phyloP scores from a whole-genome alignment of 2,329 filamentous ascomycete species.

The Fusarium brachygibbosum region DNA sequence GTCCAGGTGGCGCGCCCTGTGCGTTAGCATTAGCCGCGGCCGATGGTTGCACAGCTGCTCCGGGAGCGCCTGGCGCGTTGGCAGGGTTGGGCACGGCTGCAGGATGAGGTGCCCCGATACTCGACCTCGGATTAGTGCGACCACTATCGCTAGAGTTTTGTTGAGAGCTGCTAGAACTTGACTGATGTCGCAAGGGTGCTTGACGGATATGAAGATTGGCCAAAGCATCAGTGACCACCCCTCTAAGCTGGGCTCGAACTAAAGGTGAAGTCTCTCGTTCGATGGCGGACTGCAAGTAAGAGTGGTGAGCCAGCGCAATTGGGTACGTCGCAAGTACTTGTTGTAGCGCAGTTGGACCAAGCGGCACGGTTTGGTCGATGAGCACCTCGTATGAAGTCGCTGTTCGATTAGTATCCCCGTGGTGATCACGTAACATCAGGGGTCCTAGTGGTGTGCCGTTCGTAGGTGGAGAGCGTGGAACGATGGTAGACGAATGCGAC shows the following conservation, averaged over 20 bases:
- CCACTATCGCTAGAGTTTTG: constrained; percentile 15
- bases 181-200: constrained; percentile 45
- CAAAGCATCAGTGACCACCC: constrained; percentile 63
- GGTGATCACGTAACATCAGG: constrained; percentile 45
- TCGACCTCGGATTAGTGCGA: constrained; percentile 19
- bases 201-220: constrained; percentile 63
- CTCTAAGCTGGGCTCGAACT: constrained; percentile 63
- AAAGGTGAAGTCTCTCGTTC: constrained; percentile 65
- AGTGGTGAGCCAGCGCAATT: constrained; percentile 62
- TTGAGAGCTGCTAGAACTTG: constrained; percentile 17
- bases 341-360: constrained; percentile 63
- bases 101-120: constrained; percentile 6
- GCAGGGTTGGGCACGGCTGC: constrained; percentile 10
- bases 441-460: constrained; percentile 26
- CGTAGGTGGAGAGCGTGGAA: constrained; percentile 23
- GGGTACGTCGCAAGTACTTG: constrained; percentile 63
- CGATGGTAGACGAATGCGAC: constrained; percentile 16
- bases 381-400: constrained; percentile 62
- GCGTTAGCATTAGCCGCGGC: constrained; percentile 30
- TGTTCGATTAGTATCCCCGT: constrained; percentile 50
- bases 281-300: constrained; percentile 65
- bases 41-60: constrained; percentile 26
- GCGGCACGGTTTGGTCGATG: constrained; percentile 67
- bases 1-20: constrained; percentile 43
- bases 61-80: constrained; percentile 2